phyloP scores from a whole-genome alignment of 805 yeast genomes.

The Metschnikowia cubensis region DNA sequence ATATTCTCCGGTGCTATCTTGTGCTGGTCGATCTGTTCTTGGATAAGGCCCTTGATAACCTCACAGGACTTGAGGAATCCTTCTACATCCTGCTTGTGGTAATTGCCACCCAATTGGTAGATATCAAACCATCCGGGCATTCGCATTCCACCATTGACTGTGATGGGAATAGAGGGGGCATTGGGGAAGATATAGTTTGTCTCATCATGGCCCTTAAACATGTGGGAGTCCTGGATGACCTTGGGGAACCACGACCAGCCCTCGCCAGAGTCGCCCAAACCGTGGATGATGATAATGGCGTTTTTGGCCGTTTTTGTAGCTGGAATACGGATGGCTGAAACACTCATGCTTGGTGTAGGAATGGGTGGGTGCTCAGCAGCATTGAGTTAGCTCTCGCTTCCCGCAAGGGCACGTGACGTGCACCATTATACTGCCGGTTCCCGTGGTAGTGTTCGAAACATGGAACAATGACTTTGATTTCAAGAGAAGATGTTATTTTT shows the following conservation, averaged over 20 bases:
- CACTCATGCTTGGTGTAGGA: conserved; percentile 9
- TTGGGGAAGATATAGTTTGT: conserved; percentile 81
- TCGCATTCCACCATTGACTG: conserved; percentile 58
- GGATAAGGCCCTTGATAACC: conserved; percentile 42
- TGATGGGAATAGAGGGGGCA: conserved; percentile 73
- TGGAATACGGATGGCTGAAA: conserved; percentile 26
- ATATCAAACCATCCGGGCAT: conserved; percentile 93
- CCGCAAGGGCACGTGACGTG: conserved; percentile 2
- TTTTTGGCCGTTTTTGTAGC: conserved; percentile 35
- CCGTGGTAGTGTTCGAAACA: too few species aligned
- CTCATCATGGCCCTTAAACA: conserved; percentile 46
- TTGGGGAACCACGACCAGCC: conserved; percentile 88
- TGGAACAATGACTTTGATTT: too few species aligned
- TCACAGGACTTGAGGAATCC: conserved; percentile 54
- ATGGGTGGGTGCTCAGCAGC: neutral
- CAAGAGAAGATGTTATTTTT: too few species aligned
- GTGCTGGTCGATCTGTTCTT: conserved; percentile 46
- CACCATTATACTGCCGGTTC: neutral
- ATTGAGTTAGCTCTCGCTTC: neutral
- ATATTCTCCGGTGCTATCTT: conserved; percentile 63
- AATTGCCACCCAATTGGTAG: conserved; percentile 46
- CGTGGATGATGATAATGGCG: conserved; percentile 77
- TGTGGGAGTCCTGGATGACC: conserved; percentile 41
- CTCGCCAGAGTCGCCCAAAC: conserved; percentile 84
- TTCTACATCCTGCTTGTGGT: conserved; percentile 45